phyloP scores from a whole-genome alignment of 352 stramenopile genomes.

The Phytophthora capsici region DNA sequence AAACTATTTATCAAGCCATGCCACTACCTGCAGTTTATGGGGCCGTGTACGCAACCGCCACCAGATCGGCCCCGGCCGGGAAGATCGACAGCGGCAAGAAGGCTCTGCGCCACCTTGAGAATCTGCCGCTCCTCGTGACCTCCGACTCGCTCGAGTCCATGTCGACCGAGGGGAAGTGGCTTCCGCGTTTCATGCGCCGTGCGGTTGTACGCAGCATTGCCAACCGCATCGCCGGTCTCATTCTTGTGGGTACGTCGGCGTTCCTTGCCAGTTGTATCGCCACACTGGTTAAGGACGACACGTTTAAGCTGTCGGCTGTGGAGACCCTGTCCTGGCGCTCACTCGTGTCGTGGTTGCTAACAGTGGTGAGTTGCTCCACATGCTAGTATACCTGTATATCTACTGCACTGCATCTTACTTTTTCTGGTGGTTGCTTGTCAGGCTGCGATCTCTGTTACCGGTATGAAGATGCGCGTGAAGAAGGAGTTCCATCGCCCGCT shows the following conservation, averaged over 20 bases:
- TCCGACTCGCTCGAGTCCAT: slow-evolving; percentile 34
- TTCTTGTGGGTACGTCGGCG: slow-evolving; percentile 58
- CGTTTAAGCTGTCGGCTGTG: slow-evolving; percentile 57
- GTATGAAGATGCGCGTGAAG: slow-evolving; percentile 42
- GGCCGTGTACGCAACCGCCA: slow-evolving; percentile 30
- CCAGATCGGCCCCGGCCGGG: slow-evolving; percentile 19
- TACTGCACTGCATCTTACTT: neutral
- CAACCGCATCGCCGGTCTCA: slow-evolving; percentile 39
- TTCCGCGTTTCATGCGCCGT: slow-evolving; percentile 41
- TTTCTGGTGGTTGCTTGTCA: slow-evolving; percentile 15
- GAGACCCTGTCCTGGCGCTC: slow-evolving; percentile 77
- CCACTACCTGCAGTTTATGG: slow-evolving; percentile 39
- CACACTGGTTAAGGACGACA: slow-evolving; percentile 61
- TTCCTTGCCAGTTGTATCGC: slow-evolving; percentile 69
- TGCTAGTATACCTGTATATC: too few relatives aligned
- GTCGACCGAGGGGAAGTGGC: slow-evolving; percentile 34
- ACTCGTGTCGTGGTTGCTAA: slow-evolving; percentile 59
- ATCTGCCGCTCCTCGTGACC: slow-evolving; percentile 47
- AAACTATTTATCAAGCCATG: slow-evolving; percentile 8
- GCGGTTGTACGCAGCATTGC: slow-evolving; percentile 32
- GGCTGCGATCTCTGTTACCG: slow-evolving; percentile 43
- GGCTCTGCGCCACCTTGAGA: slow-evolving; percentile 48
- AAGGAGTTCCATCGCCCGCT: slow-evolving; percentile 45
- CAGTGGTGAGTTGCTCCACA: slow-evolving; percentile 41
- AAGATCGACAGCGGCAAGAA: slow-evolving; percentile 46